These are phyloP conservation scores for Rusavskia elegans DNA, from an alignment of 495 filamentous ascomycete genomes.

Conservation along the genomic window DNA sequence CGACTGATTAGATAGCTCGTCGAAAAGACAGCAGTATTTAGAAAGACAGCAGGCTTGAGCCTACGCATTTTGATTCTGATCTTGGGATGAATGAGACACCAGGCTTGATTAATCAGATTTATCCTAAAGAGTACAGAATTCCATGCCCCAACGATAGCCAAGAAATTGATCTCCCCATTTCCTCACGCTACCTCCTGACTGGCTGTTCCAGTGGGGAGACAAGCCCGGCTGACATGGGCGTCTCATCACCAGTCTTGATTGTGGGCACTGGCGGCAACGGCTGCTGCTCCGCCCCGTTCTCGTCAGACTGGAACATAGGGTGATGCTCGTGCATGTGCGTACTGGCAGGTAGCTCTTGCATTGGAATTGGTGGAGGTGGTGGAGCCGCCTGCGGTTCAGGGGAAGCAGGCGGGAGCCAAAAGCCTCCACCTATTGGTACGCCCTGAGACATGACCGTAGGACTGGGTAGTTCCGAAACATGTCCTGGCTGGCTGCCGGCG, in stretches of 20 bases:
- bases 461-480: conserved; percentile 4
- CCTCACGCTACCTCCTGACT: background rate
- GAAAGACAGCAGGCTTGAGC: too few species aligned
- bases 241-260: background rate
- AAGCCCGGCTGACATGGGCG: background rate
- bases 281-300: background rate
- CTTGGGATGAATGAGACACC: too few species aligned
- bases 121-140: too few species aligned
- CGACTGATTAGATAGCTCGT: too few species aligned
- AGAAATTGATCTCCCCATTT: background rate
- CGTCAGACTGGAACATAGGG: conserved; percentile 2
- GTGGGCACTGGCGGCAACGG: background rate
- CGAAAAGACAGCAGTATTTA: too few species aligned
- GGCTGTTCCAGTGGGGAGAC: background rate
- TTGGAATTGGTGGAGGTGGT: background rate
- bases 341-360: conserved; percentile 10
- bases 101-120: too few species aligned
- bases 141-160: too few species aligned
- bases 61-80: too few species aligned
- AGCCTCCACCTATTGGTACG: background rate
- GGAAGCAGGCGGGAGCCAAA: background rate
- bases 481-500: background rate
- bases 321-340: conserved; percentile 12
- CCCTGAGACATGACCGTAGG: background rate
- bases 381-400: background rate